Conservation (phyloP, 257 asterid genomes). For the Hygrophila difformis region DNA sequence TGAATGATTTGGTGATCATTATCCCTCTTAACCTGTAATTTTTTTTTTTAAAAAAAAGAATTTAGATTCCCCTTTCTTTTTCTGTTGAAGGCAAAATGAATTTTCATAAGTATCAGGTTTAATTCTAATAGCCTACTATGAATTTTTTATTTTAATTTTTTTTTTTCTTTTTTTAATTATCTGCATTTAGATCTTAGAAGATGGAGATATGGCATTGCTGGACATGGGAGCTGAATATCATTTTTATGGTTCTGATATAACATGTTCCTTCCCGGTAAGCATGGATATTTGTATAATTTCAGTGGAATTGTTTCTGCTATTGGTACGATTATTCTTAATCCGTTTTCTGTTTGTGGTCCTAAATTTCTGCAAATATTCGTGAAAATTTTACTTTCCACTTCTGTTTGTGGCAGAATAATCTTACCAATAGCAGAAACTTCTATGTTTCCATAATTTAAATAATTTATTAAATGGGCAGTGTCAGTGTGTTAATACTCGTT, state of each 20-base stretch:
- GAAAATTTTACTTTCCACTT: no score
- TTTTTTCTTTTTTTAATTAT: no score
- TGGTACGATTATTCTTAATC: conserved; percentile 2
- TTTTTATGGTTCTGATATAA: conserved; percentile 95
- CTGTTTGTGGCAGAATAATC: no score
- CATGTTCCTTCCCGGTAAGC: conserved; percentile 93
- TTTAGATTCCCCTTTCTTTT: no score
- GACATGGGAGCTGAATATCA: conserved; percentile 99
- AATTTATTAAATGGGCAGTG: background rate
- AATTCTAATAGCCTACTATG: no score
- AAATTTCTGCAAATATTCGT: background rate
- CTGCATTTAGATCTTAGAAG: conserved; percentile 57
- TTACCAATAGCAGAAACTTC: no score
- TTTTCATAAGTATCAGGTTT: no score
- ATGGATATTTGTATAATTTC: conserved; percentile 3
- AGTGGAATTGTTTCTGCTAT: background rate
- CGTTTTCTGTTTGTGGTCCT: conserved; percentile 8
- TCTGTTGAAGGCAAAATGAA: no score
- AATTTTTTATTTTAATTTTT: no score
- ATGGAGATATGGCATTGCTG: conserved; percentile 91
- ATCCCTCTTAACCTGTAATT: no score
- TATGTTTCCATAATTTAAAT: conserved; percentile 3
- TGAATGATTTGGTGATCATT: no score
- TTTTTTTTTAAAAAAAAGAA: no score
- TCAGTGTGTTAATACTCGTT: background rate